A percentile compares a stretch with the other conserved stretches of the same genome.
Evolutionary conservation across 2,329 filamentous ascomycete genomes (phyloP).

Genomic region (Fusarium setosum): DNA sequence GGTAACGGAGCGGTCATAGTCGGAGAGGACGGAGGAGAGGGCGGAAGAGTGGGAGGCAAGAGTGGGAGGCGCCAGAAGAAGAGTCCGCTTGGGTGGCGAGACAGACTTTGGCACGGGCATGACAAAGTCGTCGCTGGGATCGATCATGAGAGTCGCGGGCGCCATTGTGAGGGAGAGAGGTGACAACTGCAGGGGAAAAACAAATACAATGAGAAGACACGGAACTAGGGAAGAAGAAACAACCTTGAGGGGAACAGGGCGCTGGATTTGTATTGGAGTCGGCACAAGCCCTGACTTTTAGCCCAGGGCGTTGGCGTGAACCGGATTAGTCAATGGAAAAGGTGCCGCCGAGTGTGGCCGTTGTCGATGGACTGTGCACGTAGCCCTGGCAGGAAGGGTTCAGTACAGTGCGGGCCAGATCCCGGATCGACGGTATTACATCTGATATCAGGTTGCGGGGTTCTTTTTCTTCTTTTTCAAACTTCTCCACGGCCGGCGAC

Average conservation of each 20-base stretch:
- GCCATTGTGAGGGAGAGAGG: slow-evolving; percentile 53
- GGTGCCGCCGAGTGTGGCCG: slow-evolving; percentile 18
- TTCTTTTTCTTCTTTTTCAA: slow-evolving; percentile 42
- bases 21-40: slow-evolving; percentile 76
- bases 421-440: slow-evolving; percentile 32
- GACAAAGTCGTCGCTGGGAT: slow-evolving; percentile 66
- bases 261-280: slow-evolving; percentile 32
- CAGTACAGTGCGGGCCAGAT: slow-evolving; percentile 27
- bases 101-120: slow-evolving; percentile 37
- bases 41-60: slow-evolving; percentile 86
- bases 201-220: slow-evolving; percentile 1
- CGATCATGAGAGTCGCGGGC: slow-evolving; percentile 65
- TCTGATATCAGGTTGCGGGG: slow-evolving; percentile 43
- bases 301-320: slow-evolving; percentile 34
- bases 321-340: slow-evolving; percentile 43
- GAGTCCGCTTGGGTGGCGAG: slow-evolving; percentile 65
- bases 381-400: neutral
- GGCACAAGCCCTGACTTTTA: slow-evolving; percentile 36
- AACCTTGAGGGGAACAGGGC: slow-evolving; percentile 15
- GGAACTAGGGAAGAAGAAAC: neutral
- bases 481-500: slow-evolving; percentile 33
- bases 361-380: slow-evolving; percentile 30
- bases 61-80: slow-evolving; percentile 91
- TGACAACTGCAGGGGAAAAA: neutral
- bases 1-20: slow-evolving; percentile 79